These are phyloP conservation scores for Casaregolazyma lundiana DNA, from an alignment of 1,139 yeast genomes.

Conservation along the genomic window DNA sequence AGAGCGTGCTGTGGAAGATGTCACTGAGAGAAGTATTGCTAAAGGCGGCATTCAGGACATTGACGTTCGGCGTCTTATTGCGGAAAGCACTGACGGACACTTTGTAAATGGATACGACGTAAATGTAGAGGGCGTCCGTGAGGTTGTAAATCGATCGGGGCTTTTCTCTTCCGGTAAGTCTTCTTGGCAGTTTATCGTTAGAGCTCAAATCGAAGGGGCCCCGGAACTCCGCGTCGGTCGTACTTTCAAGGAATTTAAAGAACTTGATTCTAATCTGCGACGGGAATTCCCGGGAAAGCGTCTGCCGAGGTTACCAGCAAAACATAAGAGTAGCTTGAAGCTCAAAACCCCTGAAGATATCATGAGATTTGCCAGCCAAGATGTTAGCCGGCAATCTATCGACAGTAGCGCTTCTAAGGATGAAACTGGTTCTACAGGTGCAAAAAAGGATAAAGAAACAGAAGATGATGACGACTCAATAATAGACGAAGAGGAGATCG, in stretches of 20 bases:
- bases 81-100: conserved; percentile 40
- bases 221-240: conserved; percentile 50
- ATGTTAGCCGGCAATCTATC: conserved; percentile 6
- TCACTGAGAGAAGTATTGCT: conserved; percentile 38
- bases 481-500: conserved; percentile 1
- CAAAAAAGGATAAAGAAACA: conserved; percentile 17
- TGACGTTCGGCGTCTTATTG: conserved; percentile 32
- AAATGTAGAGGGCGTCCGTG: conserved; percentile 60
- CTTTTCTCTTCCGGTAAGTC: conserved; percentile 29
- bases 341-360: conserved; percentile 10
- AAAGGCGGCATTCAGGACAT: conserved; percentile 51
- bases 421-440: conserved; percentile 3
- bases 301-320: conserved; percentile 59
- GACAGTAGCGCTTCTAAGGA: neutral
- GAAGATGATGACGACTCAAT: conserved; percentile 15
- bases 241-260: conserved; percentile 61
- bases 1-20: conserved; percentile 43
- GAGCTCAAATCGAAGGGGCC: conserved; percentile 31
- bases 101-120: conserved; percentile 56
- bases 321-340: conserved; percentile 35
- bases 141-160: conserved; percentile 29
- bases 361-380: conserved; percentile 9
- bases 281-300: conserved; percentile 65
- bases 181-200: conserved; percentile 31
- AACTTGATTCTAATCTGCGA: conserved; percentile 48